Evolutionary conservation across 768 basidiomycete species (phyloP), one percentile per base, ranked within the genome.

Genomic region (Lactifluus hygrophoroides): DNA sequence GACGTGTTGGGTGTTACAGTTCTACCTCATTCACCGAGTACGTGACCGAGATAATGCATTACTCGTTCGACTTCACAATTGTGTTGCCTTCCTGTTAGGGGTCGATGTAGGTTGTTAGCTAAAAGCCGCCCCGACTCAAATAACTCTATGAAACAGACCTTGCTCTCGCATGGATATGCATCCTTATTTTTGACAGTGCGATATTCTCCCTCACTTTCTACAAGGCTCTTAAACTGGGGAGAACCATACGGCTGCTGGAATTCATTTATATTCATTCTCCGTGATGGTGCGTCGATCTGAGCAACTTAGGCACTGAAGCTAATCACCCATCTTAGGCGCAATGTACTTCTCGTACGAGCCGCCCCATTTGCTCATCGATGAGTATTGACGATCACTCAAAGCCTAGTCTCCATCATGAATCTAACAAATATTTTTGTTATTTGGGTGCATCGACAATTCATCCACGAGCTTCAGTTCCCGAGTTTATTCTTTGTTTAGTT

Each of bases 181-280:
- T 59, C 5, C 40, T 54, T n/a, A 25, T 54, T 27, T 54, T 54
- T 23, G 58, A 59, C 32, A 28, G 47, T 6, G 3, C 37, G n/a
- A 25, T 59, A 42, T 59, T 59, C 25, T 44, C 19, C 3, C 58
- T 59, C 34, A 59, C 53, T 19, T 25, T 59, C 21, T 50, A 49
- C 46, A 59, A 49, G 25, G 58, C 58, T 2, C 21, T 54, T 27
- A 23, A 14, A 40, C 46, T 59, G 8, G 52, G 58, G 25, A 54
- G 19, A 9, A 52, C 46, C 10, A 28, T 49, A 35, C 40, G 40
- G 25, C 38, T 59, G 1, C 25, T 59, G 6, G 19, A 54, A n/a
- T n/a, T n/a, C n/a, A n/a, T n/a, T n/a, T n/a, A n/a, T 47, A 52
- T 59, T 45, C n/a, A 59, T 59, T 3, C 46, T 58, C 27, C 51